These are phyloP conservation scores for Neoboletus subvelutipes DNA, from an alignment of 768 basidiomycete species.

Conservation along the genomic window DNA sequence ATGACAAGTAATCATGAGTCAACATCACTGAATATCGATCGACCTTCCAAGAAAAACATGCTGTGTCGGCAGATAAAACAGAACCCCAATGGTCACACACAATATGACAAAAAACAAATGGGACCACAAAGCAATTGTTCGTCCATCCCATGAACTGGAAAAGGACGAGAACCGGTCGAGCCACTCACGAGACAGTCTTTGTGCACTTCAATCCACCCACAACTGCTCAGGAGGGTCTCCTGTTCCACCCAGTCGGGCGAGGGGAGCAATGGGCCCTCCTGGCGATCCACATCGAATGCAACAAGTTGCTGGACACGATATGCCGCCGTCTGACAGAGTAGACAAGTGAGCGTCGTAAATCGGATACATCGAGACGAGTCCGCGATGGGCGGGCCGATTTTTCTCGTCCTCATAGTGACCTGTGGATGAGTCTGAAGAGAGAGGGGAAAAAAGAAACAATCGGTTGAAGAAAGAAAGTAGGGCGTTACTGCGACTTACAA, in stretches of 20 bases:
- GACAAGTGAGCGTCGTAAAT: slow-evolving; percentile 65
- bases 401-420: slow-evolving; percentile 64
- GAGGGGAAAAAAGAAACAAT: slow-evolving; percentile 5
- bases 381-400: slow-evolving; percentile 42
- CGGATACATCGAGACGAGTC: slow-evolving; percentile 53
- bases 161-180: not conserved
- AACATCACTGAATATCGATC: slow-evolving; percentile 7
- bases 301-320: slow-evolving; percentile 71
- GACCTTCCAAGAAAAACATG: slow-evolving; percentile 6
- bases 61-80: slow-evolving; percentile 10
- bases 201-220: slow-evolving; percentile 74
- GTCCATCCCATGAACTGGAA: not conserved
- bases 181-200: slow-evolving; percentile 64
- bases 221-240: slow-evolving; percentile 63
- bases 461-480: not conserved
- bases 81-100: not conserved
- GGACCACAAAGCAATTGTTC: slow-evolving; percentile 3
- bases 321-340: slow-evolving; percentile 59
- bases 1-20: slow-evolving; percentile 15
- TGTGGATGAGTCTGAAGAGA: slow-evolving; percentile 60
- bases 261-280: slow-evolving; percentile 65
- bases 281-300: slow-evolving; percentile 54
- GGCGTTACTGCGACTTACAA: slow-evolving; percentile 46
- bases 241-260: slow-evolving; percentile 77
- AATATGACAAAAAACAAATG: slow-evolving; percentile 1